phyloP scores from a whole-genome alignment of 352 stramenopile species.

The Globisporangium iwayamae region DNA sequence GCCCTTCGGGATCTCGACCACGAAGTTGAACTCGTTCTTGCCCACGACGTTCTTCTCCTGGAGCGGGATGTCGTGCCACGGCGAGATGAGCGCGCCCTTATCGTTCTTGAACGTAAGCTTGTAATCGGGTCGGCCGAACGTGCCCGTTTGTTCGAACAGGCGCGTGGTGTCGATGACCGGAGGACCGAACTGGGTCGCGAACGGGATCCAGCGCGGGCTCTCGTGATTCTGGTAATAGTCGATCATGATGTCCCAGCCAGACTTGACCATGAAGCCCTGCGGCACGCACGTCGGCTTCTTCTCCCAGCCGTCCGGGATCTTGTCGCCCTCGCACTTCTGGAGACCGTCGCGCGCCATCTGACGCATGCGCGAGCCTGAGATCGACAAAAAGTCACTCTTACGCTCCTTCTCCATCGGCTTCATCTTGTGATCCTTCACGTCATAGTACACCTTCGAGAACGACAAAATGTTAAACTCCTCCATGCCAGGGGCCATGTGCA shows the following conservation, averaged over 20 bases:
- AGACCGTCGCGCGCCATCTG: slow-evolving; percentile 94
- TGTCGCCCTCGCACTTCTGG: slow-evolving; percentile 82
- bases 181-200: slow-evolving; percentile 65
- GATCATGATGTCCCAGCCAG: slow-evolving; percentile 97
- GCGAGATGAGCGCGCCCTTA: slow-evolving; percentile 84
- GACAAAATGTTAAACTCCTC: slow-evolving; percentile 93
- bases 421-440: slow-evolving; percentile 97
- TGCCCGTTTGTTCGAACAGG: slow-evolving; percentile 52
- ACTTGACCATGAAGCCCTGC: slow-evolving; percentile 97
- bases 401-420: slow-evolving; percentile 92
- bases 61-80: slow-evolving; percentile 97
- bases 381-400: slow-evolving; percentile 97
- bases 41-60: slow-evolving; percentile 58
- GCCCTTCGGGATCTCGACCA: slow-evolving; percentile 98
- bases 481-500: slow-evolving; percentile 96
- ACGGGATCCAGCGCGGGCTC: slow-evolving; percentile 75
- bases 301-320: slow-evolving; percentile 70
- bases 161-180: slow-evolving; percentile 41
- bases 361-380: slow-evolving; percentile 97
- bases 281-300: slow-evolving; percentile 91
- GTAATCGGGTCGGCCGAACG: slow-evolving; percentile 72
- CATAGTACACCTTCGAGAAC: slow-evolving; percentile 97
- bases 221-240: slow-evolving; percentile 98
- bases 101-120: slow-evolving; percentile 74
- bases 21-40: slow-evolving; percentile 88